Conservation (phyloP, 257 asterid species). For the Scutellaria galericulata region DNA sequence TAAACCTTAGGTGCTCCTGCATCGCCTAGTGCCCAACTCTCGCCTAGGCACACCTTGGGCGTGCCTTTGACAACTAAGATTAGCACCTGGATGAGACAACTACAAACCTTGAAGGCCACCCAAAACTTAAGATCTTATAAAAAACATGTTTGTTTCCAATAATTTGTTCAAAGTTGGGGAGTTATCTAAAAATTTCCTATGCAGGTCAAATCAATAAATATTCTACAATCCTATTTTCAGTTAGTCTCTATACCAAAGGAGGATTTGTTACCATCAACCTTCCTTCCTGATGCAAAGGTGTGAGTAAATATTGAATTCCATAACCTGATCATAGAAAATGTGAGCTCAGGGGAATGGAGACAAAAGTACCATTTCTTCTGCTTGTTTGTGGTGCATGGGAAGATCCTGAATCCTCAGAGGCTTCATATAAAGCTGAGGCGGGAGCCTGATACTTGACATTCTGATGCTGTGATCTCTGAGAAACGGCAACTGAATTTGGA, state of each 20-base stretch:
- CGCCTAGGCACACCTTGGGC: no score
- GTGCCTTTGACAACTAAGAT: no score
- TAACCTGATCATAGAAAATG: conserved; percentile 21
- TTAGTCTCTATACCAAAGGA: background rate
- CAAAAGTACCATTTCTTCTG: conserved; percentile 56
- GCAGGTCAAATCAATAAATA: conserved; percentile 16
- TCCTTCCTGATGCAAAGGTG: conserved; percentile 13
- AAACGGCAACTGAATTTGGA: conserved; percentile 42
- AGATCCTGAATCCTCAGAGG: conserved; percentile 52
- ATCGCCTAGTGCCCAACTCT: no score
- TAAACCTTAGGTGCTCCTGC: no score
- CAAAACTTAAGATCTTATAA: background rate
- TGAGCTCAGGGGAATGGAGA: conserved; percentile 26
- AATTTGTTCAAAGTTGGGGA: no score
- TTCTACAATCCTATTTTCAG: background rate
- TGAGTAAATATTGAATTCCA: conserved; percentile 10
- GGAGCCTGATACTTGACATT: conserved; percentile 67
- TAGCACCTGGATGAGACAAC: background rate
- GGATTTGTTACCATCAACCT: background rate
- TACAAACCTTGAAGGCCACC: conserved; percentile 3
- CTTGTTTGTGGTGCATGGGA: conserved; percentile 44
- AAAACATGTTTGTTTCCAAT: no score
- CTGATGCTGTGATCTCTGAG: conserved; percentile 61
- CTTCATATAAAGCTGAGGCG: conserved; percentile 74
- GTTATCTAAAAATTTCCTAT: background rate